These are phyloP conservation scores for Pythium chondricola DNA, from an alignment of 352 stramenopile species.

Conservation along the genomic window DNA sequence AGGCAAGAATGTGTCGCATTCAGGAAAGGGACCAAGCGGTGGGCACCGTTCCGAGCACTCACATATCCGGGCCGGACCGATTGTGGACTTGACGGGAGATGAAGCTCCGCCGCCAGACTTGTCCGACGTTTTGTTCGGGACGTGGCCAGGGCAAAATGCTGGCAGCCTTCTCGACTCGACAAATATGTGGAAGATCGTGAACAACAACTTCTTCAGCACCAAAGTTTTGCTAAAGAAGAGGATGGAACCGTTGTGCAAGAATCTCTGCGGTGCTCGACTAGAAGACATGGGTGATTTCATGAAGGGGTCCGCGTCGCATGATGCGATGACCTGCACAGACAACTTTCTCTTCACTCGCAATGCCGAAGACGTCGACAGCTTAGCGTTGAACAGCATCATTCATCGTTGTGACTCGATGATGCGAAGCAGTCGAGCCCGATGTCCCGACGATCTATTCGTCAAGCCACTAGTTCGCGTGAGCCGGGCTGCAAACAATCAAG, in stretches of 20 bases:
- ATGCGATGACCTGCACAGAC: conserved; percentile 59
- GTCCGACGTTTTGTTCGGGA: conserved; percentile 72
- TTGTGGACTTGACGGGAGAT: conserved; percentile 21
- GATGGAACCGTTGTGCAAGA: conserved; percentile 65
- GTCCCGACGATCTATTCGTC: conserved; percentile 41
- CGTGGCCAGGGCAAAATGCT: conserved; percentile 68
- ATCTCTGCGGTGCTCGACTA: conserved; percentile 55
- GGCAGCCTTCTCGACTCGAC: conserved; percentile 69
- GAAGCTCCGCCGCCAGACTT: conserved; percentile 31
- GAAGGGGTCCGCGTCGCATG: conserved; percentile 25
- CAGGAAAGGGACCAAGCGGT: conserved; percentile 31
- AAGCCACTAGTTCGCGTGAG: conserved; percentile 42
- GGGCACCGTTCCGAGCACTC: conserved; percentile 27
- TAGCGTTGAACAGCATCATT: conserved; percentile 42
- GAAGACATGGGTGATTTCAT: conserved; percentile 56
- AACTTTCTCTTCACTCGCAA: conserved; percentile 51
- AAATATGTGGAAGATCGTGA: conserved; percentile 71
- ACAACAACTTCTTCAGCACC: conserved; percentile 61
- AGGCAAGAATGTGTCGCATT: conserved; percentile 9
- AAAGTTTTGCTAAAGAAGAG: conserved; percentile 59
- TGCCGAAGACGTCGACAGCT: conserved; percentile 19
- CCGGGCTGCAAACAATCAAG: not conserved
- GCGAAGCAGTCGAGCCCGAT: conserved; percentile 56
- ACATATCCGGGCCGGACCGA: conserved; percentile 10
- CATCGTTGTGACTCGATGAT: conserved; percentile 83